A percentile compares a stretch with the other conserved stretches of the same genome.
phyloP scores from a whole-genome alignment of 257 asterid genomes.

The Leptodermis oblonga region DNA sequence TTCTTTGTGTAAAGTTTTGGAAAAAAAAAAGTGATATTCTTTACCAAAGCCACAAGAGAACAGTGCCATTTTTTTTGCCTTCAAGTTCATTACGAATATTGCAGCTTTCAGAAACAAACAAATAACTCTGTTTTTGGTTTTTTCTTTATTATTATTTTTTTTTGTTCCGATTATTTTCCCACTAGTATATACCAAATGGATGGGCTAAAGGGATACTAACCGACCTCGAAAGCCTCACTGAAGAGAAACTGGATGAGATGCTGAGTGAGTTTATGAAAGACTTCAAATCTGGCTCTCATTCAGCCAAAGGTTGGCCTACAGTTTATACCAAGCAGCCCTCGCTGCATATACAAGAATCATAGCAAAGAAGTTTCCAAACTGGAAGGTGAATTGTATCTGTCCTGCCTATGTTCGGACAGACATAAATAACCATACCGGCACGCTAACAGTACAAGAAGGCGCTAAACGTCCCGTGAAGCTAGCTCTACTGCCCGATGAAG shows the following conservation, averaged over 20 bases:
- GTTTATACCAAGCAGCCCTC: conserved; percentile 50
- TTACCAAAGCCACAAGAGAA: no score
- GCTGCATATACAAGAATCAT: conserved; percentile 54
- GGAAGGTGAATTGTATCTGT: conserved; percentile 32
- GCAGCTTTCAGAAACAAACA: not conserved
- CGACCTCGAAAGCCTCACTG: conserved; percentile 37
- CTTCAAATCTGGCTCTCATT: conserved; percentile 33
- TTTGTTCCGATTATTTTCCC: not conserved
- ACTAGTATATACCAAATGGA: conserved; percentile 37
- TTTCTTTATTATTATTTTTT: not conserved
- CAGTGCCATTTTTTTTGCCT: not conserved
- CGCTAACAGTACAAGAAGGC: conserved; percentile 7
- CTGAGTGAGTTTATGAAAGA: conserved; percentile 42
- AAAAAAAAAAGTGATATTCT: no score
- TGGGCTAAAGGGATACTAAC: conserved; percentile 44
- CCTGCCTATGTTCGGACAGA: conserved; percentile 23
- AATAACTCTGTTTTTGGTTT: not conserved
- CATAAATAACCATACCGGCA: not conserved
- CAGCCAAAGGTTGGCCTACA: conserved; percentile 55
- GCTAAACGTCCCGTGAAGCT: conserved; percentile 10
- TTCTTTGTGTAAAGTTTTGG: no score
- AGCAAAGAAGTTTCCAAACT: conserved; percentile 34
- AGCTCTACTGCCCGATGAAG: conserved; percentile 10
- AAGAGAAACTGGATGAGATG: conserved; percentile 45
- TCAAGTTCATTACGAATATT: not conserved